Conservation (phyloP, 2,329 filamentous ascomycete genomes). For the Dactylonectria estremocensis region DNA sequence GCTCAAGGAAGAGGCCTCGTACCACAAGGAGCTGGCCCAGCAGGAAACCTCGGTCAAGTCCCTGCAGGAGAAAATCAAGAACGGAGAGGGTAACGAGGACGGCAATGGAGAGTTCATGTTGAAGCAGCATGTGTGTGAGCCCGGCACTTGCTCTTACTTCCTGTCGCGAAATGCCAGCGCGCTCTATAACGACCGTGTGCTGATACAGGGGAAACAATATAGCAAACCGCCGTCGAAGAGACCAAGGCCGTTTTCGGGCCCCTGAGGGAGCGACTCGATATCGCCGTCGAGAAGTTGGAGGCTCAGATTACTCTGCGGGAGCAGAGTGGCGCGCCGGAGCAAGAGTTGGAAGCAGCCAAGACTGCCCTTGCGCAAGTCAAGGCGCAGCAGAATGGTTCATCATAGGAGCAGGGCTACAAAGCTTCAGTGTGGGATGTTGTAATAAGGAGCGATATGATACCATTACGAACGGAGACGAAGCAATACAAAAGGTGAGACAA, state of each 20-base stretch:
- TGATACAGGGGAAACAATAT: constrained; percentile 26
- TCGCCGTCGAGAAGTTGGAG: constrained; percentile 81
- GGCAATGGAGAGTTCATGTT: constrained; percentile 84
- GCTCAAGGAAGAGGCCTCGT: constrained; percentile 91
- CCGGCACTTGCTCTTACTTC: neutral
- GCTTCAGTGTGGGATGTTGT: neutral
- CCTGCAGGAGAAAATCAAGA: constrained; percentile 73
- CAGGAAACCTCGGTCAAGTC: constrained; percentile 81
- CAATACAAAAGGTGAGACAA: constrained; percentile 3
- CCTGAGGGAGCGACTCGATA: constrained; percentile 78
- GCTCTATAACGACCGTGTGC: neutral
- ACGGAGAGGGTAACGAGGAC: constrained; percentile 69
- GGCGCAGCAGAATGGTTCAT: constrained; percentile 42
- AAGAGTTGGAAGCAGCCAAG: constrained; percentile 70
- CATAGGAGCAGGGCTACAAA: constrained; percentile 18
- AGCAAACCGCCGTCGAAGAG: constrained; percentile 88
- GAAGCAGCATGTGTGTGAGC: constrained; percentile 83
- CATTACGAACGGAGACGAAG: constrained; percentile 30
- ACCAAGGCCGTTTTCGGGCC: constrained; percentile 87
- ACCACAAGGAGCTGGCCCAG: constrained; percentile 86
- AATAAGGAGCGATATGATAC: constrained; percentile 33
- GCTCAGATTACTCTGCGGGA: constrained; percentile 79
- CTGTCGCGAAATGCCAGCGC: neutral
- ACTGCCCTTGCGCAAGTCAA: constrained; percentile 67
- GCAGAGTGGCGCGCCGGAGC: constrained; percentile 60